Base-by-base conservation (phyloP, 1,139 yeast species). In the Kurtzmaniella quercitrusa region DNA sequence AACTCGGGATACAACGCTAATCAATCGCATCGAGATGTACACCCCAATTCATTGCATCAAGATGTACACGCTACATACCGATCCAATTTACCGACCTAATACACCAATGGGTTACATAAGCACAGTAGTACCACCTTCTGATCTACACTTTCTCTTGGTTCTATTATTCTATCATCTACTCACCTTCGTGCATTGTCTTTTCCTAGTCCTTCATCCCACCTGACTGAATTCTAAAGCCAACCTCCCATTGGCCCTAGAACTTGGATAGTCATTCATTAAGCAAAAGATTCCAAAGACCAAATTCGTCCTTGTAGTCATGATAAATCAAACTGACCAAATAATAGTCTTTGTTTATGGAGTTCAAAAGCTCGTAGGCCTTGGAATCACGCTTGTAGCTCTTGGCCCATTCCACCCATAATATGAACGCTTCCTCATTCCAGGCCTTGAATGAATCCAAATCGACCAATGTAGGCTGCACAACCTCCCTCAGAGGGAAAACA, bases 381-480 rank as follows among this genome's bases (percentile, higher is more conserved):
- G 83, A 65, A 42, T 66, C 66, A 44, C 71, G 75, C 48, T 79
- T 77, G 62, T 90, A 93, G 47, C 95, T 73, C 51, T 85, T 75
- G 41, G 87, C 86, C 98, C 98, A 93, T 63, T 91, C 95, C 38
- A 75, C 67, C 95, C 97, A 88, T 48, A 93, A 83, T 49, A 80
- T 76, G 63, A 90, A 93, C 0, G 96, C 95, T 61, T 93, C 98
- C 56, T 91, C 96, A 51, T 83, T 79, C 97, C 97, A 90, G 1
- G 96, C 95, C 52, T 77, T 77, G 67, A 90, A 90, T 3, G 96
- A 86, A 54, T 89, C 95, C 52, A 79, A 84, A 56, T 89, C 96
- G 43, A 90, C 82, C 46, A 89, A 84, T 0, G 98, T 90, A 2
- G 96, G 87, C 60, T 89, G 96, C 27, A 87, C 77, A 40, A 88